Conservation (phyloP, 495 filamentous ascomycete species). For the Cercophora samala region DNA sequence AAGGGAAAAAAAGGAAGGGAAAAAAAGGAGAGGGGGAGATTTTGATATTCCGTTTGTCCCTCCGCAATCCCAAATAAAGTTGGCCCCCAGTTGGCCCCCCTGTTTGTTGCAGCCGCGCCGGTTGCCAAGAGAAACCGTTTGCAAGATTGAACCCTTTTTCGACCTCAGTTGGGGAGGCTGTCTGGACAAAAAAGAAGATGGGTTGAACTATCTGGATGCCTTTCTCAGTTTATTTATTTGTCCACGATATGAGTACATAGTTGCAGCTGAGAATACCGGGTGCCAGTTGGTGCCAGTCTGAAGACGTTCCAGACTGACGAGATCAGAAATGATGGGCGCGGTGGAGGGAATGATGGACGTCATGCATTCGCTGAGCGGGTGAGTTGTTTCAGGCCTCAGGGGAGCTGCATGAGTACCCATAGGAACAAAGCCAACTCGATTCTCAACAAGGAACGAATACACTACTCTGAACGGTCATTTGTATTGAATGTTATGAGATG, state of each 20-base stretch:
- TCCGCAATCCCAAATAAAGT: neutral
- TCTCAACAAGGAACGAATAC: neutral
- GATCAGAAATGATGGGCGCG: neutral
- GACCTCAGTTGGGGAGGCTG: neutral
- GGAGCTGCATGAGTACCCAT: constrained; percentile 1
- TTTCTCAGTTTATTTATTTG: too few species aligned
- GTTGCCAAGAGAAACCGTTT: neutral
- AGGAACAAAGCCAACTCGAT: neutral
- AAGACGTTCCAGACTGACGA: neutral
- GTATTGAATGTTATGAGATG: neutral
- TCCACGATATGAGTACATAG: too few species aligned
- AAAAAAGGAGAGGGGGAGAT: neutral
- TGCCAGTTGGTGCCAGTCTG: neutral
- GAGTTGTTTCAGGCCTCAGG: constrained; percentile 3
- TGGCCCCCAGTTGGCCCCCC: neutral
- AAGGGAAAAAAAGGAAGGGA: neutral
- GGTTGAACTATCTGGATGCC: too few species aligned
- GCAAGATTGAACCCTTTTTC: neutral
- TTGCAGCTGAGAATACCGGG: neutral
- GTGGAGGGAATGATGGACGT: neutral
- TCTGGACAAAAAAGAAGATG: neutral
- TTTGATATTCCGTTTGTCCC: constrained; percentile 3
- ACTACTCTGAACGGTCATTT: neutral
- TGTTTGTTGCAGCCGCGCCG: neutral
- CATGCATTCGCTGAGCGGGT: neutral